phyloP scores from a whole-genome alignment of 805 yeast genomes.

The Candida insectalens region DNA sequence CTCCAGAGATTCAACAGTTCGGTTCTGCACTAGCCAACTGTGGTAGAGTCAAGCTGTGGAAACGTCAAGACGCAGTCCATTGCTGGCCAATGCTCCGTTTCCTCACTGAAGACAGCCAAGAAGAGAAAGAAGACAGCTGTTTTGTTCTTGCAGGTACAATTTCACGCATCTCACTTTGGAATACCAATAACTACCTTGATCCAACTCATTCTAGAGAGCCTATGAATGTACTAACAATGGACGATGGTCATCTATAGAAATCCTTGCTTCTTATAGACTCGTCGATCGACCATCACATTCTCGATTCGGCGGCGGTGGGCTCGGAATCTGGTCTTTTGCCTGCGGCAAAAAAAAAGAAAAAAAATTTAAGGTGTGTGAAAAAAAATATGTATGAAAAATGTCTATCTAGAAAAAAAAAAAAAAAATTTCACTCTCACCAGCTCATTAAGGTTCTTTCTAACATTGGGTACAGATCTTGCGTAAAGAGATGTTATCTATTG shows the following conservation, averaged over 20 bases:
- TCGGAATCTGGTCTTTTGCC: neutral
- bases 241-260: slow-evolving; percentile 17
- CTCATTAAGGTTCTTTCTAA: too few species aligned
- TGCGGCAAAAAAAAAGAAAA: neutral
- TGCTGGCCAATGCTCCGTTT: slow-evolving; percentile 39
- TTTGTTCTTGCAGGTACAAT: slow-evolving; percentile 28
- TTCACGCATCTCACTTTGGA: slow-evolving; percentile 36
- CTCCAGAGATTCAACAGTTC: slow-evolving; percentile 28
- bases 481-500: too few species aligned
- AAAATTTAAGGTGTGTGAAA: too few species aligned
- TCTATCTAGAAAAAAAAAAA: too few species aligned
- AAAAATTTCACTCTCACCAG: too few species aligned
- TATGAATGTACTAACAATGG: slow-evolving; percentile 25
- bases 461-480: too few species aligned
- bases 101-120: slow-evolving; percentile 30
- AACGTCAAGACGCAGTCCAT: slow-evolving; percentile 28
- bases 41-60: slow-evolving; percentile 26
- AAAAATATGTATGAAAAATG: too few species aligned
- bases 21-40: slow-evolving; percentile 14
- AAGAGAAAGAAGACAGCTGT: slow-evolving; percentile 33
- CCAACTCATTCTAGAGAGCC: slow-evolving; percentile 18
- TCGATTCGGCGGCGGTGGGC: neutral
- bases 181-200: slow-evolving; percentile 20
- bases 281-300: neutral
- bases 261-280: neutral